These are phyloP conservation scores for Penicillium sclerotiorum DNA, from an alignment of 2,329 filamentous ascomycete species.

Conservation along the genomic window DNA sequence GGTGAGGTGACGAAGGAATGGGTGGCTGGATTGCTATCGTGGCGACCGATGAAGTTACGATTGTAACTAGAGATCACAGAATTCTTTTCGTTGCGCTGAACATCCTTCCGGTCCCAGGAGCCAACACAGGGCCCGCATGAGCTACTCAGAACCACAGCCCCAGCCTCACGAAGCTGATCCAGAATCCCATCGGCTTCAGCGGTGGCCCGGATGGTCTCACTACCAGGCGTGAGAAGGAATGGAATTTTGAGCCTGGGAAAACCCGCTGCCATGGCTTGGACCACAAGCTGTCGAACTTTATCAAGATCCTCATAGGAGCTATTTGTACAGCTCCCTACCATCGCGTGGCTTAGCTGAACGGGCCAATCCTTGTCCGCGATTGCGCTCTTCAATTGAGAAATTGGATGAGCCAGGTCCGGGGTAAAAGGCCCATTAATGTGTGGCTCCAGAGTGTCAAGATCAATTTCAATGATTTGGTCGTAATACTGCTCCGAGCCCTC, in stretches of 20 bases:
- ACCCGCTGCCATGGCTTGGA: constrained; percentile 83
- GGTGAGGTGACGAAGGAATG: constrained; percentile 92
- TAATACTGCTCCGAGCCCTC: constrained; percentile 80
- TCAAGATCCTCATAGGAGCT: constrained; percentile 99
- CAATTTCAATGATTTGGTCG: constrained; percentile 86
- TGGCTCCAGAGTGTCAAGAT: constrained; percentile 86
- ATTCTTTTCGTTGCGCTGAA: too few species aligned
- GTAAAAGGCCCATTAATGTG: constrained; percentile 98
- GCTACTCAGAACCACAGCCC: constrained; percentile 88
- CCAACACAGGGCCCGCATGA: constrained; percentile 93
- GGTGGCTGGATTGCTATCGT: constrained; percentile 92
- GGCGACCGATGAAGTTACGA: constrained; percentile 98
- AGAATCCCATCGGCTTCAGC: constrained; percentile 86
- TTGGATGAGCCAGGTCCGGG: constrained; percentile 86
- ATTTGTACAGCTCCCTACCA: constrained; percentile 98
- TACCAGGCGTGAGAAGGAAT: constrained; percentile 96
- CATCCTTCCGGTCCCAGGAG: constrained; percentile 94
- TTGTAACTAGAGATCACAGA: constrained; percentile 99
- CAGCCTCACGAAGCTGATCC: constrained; percentile 81
- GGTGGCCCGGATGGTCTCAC: constrained; percentile 93
- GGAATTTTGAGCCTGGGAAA: constrained; percentile 84
- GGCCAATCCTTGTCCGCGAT: constrained; percentile 88
- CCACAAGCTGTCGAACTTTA: constrained; percentile 86
- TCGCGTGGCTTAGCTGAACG: constrained; percentile 81
- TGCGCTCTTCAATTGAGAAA: constrained; percentile 84